Evolutionary conservation across 169 alveolate species (phyloP).

Genomic region (Blepharisma undulans): DNA sequence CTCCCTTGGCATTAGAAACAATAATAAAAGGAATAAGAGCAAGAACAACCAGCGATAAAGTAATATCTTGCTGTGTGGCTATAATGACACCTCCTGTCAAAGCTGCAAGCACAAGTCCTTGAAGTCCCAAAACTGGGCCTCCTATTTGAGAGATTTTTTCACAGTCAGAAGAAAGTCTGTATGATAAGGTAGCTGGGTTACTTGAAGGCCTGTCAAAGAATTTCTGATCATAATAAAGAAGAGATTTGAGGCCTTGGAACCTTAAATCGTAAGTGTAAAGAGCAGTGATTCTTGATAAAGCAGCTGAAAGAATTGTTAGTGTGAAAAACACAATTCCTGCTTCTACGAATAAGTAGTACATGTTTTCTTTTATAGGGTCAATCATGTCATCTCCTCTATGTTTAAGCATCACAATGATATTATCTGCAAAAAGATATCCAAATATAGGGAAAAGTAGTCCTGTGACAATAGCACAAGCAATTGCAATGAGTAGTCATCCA

Average conservation of each 20-base stretch:
- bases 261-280: slow-evolving; percentile 13
- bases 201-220: slow-evolving; percentile 14
- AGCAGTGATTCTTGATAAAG: slow-evolving; percentile 1
- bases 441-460: slow-evolving; percentile 15
- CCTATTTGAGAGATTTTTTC: slow-evolving; percentile 15
- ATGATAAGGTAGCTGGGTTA: neutral
- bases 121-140: slow-evolving; percentile 26
- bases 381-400: neutral
- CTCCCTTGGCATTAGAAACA: slow-evolving; percentile 24
- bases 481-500: neutral
- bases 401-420: neutral
- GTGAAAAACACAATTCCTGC: neutral
- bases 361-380: neutral
- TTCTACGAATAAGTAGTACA: neutral
- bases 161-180: slow-evolving; percentile 14
- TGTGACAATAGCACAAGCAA: neutral
- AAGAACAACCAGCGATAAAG: neutral
- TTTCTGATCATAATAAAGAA: neutral
- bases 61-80: neutral
- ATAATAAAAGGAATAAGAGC: slow-evolving; percentile 6
- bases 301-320: slow-evolving; percentile 11
- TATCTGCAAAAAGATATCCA: neutral
- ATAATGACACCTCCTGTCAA: neutral
- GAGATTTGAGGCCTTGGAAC: neutral
- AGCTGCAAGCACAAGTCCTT: neutral